phyloP scores from a whole-genome alignment of 83 land plant species.

The Larix sibirica region DNA sequence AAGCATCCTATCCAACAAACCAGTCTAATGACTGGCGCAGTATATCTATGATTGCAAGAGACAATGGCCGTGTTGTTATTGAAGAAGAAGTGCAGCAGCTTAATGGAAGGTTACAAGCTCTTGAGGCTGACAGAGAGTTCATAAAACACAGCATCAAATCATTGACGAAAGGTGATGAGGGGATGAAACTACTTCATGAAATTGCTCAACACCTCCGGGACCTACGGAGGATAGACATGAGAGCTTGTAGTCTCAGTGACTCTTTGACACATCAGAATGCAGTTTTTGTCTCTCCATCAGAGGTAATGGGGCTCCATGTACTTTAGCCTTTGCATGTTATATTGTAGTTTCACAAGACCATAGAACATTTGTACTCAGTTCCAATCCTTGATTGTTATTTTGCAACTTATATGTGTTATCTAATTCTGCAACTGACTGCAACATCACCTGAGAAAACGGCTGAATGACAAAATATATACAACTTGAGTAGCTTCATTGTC shows the following conservation, averaged over 20 bases:
- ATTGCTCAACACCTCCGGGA: conserved; percentile 42
- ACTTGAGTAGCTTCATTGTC: neutral
- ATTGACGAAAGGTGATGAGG: conserved; percentile 45
- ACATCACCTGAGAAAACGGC: neutral
- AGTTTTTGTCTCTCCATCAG: neutral
- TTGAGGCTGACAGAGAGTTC: conserved; percentile 44
- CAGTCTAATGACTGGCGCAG: conserved; percentile 16
- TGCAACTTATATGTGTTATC: neutral
- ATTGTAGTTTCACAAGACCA: neutral
- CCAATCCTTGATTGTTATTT: neutral
- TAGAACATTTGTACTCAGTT: neutral
- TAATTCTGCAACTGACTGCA: neutral
- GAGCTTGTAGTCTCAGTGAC: conserved; percentile 8
- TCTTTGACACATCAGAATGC: conserved; percentile 7
- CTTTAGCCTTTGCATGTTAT: neutral
- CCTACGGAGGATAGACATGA: conserved; percentile 30
- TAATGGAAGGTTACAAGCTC: conserved; percentile 41
- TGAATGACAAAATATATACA: neutral
- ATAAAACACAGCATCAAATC: conserved; percentile 33
- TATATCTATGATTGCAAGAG: conserved; percentile 12
- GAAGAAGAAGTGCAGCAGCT: conserved; percentile 38
- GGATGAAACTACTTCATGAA: conserved; percentile 36
- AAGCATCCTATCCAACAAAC: neutral
- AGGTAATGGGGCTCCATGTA: conserved; percentile 5
- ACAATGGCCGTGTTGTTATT: conserved; percentile 14